These are phyloP conservation scores for Nakaseomyces glabratus DNA, from an alignment of 1,139 yeast species.

Conservation along the genomic window DNA sequence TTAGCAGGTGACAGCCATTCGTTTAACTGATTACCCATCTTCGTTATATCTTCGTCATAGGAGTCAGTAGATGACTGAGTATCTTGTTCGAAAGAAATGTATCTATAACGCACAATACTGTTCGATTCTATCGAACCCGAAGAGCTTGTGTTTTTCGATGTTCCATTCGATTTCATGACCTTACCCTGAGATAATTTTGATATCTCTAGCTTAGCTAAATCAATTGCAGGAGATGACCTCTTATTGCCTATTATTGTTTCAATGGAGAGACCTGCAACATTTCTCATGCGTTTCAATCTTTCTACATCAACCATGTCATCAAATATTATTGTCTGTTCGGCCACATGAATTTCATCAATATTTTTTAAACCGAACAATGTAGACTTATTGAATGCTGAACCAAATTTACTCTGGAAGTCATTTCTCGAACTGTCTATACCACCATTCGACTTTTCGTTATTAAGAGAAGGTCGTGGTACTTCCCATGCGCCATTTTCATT, in stretches of 20 bases:
- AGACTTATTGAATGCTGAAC: slow-evolving; percentile 12
- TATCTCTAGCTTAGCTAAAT: not conserved
- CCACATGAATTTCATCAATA: not conserved
- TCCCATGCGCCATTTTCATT: not conserved
- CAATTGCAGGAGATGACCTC: slow-evolving; percentile 28
- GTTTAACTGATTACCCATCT: no score
- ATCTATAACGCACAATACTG: no score
- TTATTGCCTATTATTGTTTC: slow-evolving; percentile 77
- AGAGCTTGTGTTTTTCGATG: no score
- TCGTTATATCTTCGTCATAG: no score
- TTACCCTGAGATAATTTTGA: no score
- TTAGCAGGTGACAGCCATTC: slow-evolving; percentile 17
- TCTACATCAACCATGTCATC: slow-evolving; percentile 65
- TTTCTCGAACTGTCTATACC: slow-evolving; percentile 12
- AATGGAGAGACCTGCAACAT: slow-evolving; percentile 68
- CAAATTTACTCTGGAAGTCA: slow-evolving; percentile 14
- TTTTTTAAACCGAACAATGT: slow-evolving; percentile 2
- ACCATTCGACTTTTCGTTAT: not conserved
- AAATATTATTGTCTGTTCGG: slow-evolving; percentile 20
- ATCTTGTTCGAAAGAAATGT: no score
- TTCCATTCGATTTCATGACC: no score
- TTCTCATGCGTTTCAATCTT: slow-evolving; percentile 59
- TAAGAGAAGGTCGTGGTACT: not conserved
- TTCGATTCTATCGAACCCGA: no score
- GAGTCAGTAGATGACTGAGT: no score